These are phyloP conservation scores for Talaromyces sp. DNA, from an alignment of 2,329 filamentous ascomycete genomes.

Conservation along the genomic window DNA sequence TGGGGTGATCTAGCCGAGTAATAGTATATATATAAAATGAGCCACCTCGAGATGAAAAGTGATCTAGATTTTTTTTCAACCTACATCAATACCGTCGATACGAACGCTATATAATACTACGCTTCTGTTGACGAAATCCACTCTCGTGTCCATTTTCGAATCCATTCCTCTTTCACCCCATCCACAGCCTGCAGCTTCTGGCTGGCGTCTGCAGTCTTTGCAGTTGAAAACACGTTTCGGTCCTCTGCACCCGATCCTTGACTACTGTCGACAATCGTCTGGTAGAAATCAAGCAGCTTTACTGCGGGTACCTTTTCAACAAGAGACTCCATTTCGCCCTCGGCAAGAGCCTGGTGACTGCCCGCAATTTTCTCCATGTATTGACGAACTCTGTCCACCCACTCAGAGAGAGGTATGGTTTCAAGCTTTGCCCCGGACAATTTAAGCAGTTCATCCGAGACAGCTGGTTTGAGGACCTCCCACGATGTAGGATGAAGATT, in stretches of 20 bases:
- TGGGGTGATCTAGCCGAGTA: conserved; percentile 37
- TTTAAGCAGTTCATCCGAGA: background rate
- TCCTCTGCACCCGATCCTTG: conserved; percentile 8
- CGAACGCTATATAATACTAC: background rate
- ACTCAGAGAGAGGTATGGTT: conserved; percentile 13
- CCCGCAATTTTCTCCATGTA: conserved; percentile 10
- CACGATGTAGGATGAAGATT: conserved; percentile 15
- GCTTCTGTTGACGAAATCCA: conserved; percentile 18
- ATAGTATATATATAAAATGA: background rate
- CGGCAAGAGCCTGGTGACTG: background rate
- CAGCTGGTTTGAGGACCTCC: background rate
- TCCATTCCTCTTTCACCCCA: conserved; percentile 25
- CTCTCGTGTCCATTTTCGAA: conserved; percentile 30
- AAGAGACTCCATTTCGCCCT: conserved; percentile 9
- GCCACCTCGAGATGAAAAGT: background rate
- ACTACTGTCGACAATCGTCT: conserved; percentile 16
- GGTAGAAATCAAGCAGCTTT: conserved; percentile 27
- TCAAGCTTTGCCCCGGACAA: conserved; percentile 1
- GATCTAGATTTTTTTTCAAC: background rate
- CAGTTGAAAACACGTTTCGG: conserved; percentile 7
- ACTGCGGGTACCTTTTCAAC: conserved; percentile 22
- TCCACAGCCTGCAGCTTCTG: conserved; percentile 19
- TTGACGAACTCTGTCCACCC: conserved; percentile 9
- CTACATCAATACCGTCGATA: background rate
- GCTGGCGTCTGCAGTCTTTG: conserved; percentile 14